Evolutionary conservation across 2,329 filamentous ascomycete genomes (phyloP).

Genomic region (Cladobotryum protrusum): DNA sequence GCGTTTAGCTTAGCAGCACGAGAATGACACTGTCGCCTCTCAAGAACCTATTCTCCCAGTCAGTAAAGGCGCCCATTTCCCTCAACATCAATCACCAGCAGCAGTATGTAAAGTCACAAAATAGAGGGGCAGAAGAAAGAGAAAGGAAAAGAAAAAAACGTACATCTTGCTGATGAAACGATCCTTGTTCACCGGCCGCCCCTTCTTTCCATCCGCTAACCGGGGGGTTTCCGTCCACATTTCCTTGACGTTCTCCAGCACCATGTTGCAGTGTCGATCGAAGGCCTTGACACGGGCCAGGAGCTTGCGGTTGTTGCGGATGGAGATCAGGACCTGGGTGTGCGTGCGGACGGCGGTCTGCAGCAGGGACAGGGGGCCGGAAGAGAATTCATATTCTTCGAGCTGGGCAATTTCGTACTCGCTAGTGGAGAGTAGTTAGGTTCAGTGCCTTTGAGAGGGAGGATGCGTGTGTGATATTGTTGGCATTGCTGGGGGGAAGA

Average conservation of each 20-base stretch:
- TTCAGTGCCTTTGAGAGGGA: slow-evolving; percentile 13
- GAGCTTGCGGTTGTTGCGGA: slow-evolving; percentile 97
- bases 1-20: slow-evolving; percentile 65
- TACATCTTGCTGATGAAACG: slow-evolving; percentile 97
- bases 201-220: slow-evolving; percentile 79
- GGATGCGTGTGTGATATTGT: slow-evolving; percentile 14
- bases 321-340: slow-evolving; percentile 92
- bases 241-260: slow-evolving; percentile 87
- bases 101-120: neutral
- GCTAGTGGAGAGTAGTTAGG: slow-evolving; percentile 38
- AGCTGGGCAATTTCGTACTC: slow-evolving; percentile 84
- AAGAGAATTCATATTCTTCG: slow-evolving; percentile 50
- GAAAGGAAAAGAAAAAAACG: slow-evolving; percentile 26
- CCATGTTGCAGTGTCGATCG: slow-evolving; percentile 99
- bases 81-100: neutral
- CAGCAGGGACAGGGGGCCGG: slow-evolving; percentile 70
- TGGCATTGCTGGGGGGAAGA: neutral
- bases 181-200: slow-evolving; percentile 91
- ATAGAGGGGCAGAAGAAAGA: neutral
- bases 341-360: slow-evolving; percentile 94
- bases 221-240: slow-evolving; percentile 98
- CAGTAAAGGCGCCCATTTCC: slow-evolving; percentile 10
- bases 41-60: slow-evolving; percentile 58
- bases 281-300: slow-evolving; percentile 97
- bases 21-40: slow-evolving; percentile 84